Conservation (phyloP, 306 rosid species). For the Begonia loranthoides region DNA sequence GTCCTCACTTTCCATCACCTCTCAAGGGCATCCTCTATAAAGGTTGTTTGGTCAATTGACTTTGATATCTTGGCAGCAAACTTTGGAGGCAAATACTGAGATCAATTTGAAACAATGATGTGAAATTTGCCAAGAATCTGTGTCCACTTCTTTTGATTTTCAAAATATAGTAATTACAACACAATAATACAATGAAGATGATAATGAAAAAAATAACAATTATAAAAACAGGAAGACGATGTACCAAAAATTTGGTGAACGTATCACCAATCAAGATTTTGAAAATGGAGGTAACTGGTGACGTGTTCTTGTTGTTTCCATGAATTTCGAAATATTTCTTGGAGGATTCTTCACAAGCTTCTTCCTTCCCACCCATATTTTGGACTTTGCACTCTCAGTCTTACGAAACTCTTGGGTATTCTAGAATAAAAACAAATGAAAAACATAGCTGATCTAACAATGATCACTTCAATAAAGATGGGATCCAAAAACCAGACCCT, state of each 20-base stretch:
- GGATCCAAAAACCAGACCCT: no score
- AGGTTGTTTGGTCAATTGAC: slow-evolving; percentile 22
- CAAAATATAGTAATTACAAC: no score
- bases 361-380: slow-evolving; percentile 19
- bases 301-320: slow-evolving; percentile 11
- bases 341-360: slow-evolving; percentile 28
- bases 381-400: not conserved
- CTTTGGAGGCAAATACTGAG: slow-evolving; percentile 56
- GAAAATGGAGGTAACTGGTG: slow-evolving; percentile 33
- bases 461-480: not conserved
- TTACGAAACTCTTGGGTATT: not conserved
- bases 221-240: slow-evolving; percentile 6
- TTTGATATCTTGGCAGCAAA: slow-evolving; percentile 21
- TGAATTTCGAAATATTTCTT: slow-evolving; percentile 25
- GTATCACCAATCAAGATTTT: slow-evolving; percentile 33
- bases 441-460: not conserved
- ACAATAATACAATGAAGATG: not conserved
- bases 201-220: not conserved
- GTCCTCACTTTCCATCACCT: slow-evolving; percentile 27
- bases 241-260: slow-evolving; percentile 32
- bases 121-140: no score
- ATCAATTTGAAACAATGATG: not conserved
- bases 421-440: not conserved
- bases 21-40: slow-evolving; percentile 39
- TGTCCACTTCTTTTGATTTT: no score